Evolutionary conservation across 257 asterid genomes (phyloP).

Genomic region (Jaltomata sinuosa): DNA sequence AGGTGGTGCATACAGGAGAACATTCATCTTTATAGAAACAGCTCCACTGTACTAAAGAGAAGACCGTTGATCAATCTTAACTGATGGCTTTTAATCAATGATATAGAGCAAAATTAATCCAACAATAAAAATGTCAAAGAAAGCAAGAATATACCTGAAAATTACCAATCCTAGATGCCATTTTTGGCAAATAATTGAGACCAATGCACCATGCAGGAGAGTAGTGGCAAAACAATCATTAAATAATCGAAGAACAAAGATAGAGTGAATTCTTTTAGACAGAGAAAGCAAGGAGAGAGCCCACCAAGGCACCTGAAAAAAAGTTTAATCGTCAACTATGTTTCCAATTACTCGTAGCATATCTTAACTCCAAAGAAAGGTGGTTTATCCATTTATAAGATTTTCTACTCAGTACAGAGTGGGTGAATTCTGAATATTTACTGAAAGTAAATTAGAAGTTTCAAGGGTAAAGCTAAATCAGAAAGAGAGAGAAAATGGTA

Average conservation of each 20-base stretch:
- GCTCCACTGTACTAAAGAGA: constrained; percentile 78
- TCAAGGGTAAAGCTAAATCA: neutral
- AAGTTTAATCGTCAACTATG: neutral
- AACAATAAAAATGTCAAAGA: neutral
- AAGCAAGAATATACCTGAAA: constrained; percentile 58
- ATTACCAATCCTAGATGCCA: constrained; percentile 91
- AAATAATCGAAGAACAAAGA: constrained; percentile 91
- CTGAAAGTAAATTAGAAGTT: neutral
- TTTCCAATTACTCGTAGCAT: neutral
- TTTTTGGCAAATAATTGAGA: constrained; percentile 66
- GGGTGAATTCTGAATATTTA: neutral
- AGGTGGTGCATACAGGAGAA: constrained; percentile 84
- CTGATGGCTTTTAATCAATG: neutral
- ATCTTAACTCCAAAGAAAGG: neutral
- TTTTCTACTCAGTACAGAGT: neutral
- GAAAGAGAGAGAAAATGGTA: neutral
- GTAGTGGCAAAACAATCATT: constrained; percentile 96
- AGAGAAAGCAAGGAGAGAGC: constrained; percentile 72
- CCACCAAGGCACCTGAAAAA: constrained; percentile 98
- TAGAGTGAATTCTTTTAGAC: constrained; percentile 88
- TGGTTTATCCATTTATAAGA: neutral
- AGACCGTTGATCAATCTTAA: constrained; percentile 16
- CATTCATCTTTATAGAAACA: constrained; percentile 93
- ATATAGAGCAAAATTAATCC: neutral
- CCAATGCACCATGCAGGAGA: constrained; percentile 65